Evolutionary conservation across 192 early-diverging fungal species (phyloP).

Genomic region (Thamnidium elegans): DNA sequence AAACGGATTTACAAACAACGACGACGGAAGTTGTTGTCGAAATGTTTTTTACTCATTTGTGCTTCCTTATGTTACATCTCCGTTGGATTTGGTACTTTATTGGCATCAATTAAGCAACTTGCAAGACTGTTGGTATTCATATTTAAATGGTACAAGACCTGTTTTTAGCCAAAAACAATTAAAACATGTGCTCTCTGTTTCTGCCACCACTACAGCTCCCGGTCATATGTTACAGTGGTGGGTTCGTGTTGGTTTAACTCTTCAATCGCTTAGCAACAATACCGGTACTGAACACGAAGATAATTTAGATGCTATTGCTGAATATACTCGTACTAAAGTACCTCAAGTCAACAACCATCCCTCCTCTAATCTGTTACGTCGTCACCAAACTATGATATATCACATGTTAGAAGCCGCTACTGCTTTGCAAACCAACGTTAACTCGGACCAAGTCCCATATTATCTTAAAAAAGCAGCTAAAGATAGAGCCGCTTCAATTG

Average conservation of each 20-base stretch:
- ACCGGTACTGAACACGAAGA: not conserved
- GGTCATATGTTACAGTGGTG: slow-evolving; percentile 18
- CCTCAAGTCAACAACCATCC: not conserved
- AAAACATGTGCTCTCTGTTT: slow-evolving; percentile 2
- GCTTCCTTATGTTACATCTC: slow-evolving; percentile 17
- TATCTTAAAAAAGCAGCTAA: slow-evolving; percentile 1
- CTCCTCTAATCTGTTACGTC: slow-evolving; percentile 9
- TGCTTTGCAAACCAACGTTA: slow-evolving; percentile 1
- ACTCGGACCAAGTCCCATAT: not conserved
- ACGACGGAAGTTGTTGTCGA: not conserved
- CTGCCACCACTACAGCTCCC: slow-evolving; percentile 12
- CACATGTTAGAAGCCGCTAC: slow-evolving; percentile 13
- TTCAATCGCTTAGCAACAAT: slow-evolving; percentile 2
- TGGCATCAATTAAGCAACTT: slow-evolving; percentile 17
- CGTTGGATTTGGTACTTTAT: slow-evolving; percentile 11
- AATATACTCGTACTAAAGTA: slow-evolving; percentile 11
- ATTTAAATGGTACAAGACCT: slow-evolving; percentile 2
- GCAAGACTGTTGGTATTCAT: slow-evolving; percentile 5
- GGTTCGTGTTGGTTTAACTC: slow-evolving; percentile 10
- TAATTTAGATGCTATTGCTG: slow-evolving; percentile 1
- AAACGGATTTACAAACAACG: not conserved
- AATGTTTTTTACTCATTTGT: slow-evolving; percentile 22
- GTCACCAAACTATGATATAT: slow-evolving; percentile 14
- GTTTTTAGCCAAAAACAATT: slow-evolving; percentile 14
- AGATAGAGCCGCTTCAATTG: slow-evolving; percentile 4